A percentile compares a stretch with the other conserved stretches of the same genome.
Evolutionary conservation across 495 filamentous ascomycete species (phyloP).

Genomic region (Aspergillus ostianus): DNA sequence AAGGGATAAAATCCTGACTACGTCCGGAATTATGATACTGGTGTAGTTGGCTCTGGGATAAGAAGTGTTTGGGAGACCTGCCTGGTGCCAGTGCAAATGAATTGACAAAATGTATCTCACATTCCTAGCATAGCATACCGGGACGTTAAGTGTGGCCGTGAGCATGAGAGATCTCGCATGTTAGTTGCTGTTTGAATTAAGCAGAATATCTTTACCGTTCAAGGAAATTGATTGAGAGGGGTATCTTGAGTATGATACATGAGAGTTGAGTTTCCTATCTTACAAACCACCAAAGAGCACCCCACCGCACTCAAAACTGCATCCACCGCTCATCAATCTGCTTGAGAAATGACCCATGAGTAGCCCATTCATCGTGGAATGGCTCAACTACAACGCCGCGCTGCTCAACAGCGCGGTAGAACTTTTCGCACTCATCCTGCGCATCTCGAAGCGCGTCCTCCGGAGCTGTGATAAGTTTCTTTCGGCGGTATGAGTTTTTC

Average conservation of each 20-base stretch:
- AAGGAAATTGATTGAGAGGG: background rate
- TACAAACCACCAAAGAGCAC: background rate
- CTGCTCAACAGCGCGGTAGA: conserved; percentile 12
- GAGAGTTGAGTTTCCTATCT: background rate
- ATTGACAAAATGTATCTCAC: too few relatives aligned
- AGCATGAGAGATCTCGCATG: too few relatives aligned
- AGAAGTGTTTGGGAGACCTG: too few relatives aligned
- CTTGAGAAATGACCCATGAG: background rate
- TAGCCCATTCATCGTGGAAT: conserved; percentile 12
- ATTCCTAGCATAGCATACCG: too few relatives aligned
- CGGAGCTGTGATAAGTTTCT: conserved; percentile 6
- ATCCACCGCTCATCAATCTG: conserved; percentile 16
- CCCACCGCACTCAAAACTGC: background rate
- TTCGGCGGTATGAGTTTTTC: background rate
- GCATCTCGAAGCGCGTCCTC: conserved; percentile 15
- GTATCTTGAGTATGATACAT: background rate
- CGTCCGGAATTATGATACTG: too few relatives aligned
- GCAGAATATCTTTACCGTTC: background rate
- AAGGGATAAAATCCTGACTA: too few relatives aligned
- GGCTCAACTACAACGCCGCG: conserved; percentile 16
- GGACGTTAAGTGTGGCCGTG: too few relatives aligned
- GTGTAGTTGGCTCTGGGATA: too few relatives aligned
- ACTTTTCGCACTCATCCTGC: conserved; percentile 16
- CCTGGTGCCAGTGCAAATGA: too few relatives aligned
- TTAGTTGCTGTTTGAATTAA: too few relatives aligned